Base-by-base conservation (phyloP, 768 basidiomycete genomes). In the Trametes elegans region DNA sequence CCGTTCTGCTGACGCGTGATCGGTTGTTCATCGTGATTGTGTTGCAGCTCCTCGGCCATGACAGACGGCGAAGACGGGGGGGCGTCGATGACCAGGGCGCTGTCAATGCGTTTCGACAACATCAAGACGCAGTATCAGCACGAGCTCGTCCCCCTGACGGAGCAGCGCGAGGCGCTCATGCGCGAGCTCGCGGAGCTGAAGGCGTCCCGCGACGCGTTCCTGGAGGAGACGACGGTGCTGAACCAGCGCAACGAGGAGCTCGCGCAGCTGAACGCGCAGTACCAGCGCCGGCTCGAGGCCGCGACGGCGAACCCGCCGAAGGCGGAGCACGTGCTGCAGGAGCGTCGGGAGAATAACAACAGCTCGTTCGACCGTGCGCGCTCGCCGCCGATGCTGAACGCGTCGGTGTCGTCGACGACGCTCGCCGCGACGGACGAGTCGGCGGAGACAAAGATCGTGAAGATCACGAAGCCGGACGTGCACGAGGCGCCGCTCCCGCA, bases 181-280 rank as follows among this genome's bases (percentile, higher is more conserved):
- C 79, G 92, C 41, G 96, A 98, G 71, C 85, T 98, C 51, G 74
- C 78, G 3, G 95, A 98, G 63, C 84, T 99, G 44, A 86, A 85
- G 66, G 87, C 89, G 14, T 84, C 89, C 1, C 83, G 92, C 28
- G 93, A 97, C 60, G 80, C 87, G 36, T 88, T 90, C 71, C 73
- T 95, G 35, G 95, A 96, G 65, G 97, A 99, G 73, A 90, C 93
- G 0, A 88, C 93, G 0, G 86, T 87, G 19, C 79, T 99, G 45
- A 93, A 92, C 67, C 86, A 85, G 6, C 84, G 93, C 43, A 98
- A 98, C 72, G 93, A 95, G 64, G 91, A 95, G 68, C 79, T 99
- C 6, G 88, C 90, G 1, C 89, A 93, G 68, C 81, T 98, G 39
- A 90, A 89, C 60, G 80, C 87, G 5, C 88, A 92, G 28, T 90